Evolutionary conservation across 1,139 yeast genomes (phyloP).

Genomic region (Yamadazyma jaroonii): DNA sequence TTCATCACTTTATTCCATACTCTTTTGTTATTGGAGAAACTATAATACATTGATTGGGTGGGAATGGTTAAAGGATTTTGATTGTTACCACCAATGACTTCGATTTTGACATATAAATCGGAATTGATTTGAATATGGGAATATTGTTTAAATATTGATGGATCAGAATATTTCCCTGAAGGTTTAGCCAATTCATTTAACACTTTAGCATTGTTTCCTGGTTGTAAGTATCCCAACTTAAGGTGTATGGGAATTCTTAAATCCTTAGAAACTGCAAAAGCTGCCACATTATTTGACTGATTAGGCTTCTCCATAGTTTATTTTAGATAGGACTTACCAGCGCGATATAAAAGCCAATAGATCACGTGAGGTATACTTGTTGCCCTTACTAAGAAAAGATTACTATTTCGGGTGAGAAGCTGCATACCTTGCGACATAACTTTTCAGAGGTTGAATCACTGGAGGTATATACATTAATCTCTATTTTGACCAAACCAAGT

Average conservation of each 20-base stretch:
- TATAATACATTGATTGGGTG: constrained; percentile 60
- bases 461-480: constrained; percentile 7
- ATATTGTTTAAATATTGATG: constrained; percentile 46
- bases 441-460: no score
- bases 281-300: constrained; percentile 35
- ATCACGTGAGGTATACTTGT: no score
- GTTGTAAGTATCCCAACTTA: constrained; percentile 34
- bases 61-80: constrained; percentile 67
- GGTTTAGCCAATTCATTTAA: constrained; percentile 38
- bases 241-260: constrained; percentile 49
- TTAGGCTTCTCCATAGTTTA: constrained; percentile 1
- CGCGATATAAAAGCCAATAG: no score
- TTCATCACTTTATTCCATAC: constrained; percentile 59
- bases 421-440: no score
- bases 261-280: constrained; percentile 78
- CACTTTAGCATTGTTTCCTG: constrained; percentile 19
- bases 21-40: constrained; percentile 48
- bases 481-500: constrained; percentile 41
- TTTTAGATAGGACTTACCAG: no score
- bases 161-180: constrained; percentile 56
- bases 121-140: constrained; percentile 53
- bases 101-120: constrained; percentile 62
- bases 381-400: no score
- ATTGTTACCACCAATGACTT: constrained; percentile 53
- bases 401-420: no score